Conservation (phyloP, 2,329 filamentous ascomycete genomes). For the Aaosphaeria arxii region DNA sequence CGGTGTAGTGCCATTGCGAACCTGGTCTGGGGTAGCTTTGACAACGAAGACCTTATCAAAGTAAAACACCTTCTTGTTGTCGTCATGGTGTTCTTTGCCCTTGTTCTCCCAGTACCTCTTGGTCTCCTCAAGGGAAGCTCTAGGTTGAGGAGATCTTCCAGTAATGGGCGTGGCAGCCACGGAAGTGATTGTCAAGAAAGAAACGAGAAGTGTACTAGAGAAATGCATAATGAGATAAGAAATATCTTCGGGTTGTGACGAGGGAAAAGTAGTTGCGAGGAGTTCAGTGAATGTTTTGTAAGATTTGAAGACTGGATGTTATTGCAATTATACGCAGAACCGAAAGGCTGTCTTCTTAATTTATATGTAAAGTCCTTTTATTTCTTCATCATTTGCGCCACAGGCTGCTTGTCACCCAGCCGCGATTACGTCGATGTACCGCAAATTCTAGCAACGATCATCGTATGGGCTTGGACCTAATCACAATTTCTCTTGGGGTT, state of each 20-base stretch:
- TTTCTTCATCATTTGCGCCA: background rate
- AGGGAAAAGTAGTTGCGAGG: constrained; percentile 1
- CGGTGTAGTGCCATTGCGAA: constrained; percentile 43
- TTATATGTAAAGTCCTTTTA: background rate
- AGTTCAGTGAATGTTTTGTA: too few relatives aligned
- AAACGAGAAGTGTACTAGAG: background rate
- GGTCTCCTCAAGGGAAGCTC: constrained; percentile 17
- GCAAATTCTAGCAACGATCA: background rate
- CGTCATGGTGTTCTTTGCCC: constrained; percentile 12
- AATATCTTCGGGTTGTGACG: constrained; percentile 6
- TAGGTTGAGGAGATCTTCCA: constrained; percentile 2
- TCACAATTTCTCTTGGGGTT: background rate
- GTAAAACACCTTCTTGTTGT: constrained; percentile 24
- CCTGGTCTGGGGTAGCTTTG: constrained; percentile 49
- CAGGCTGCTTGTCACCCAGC: background rate
- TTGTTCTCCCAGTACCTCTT: constrained; percentile 19
- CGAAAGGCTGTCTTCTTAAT: background rate
- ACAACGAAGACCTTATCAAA: constrained; percentile 53
- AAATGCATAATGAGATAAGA: background rate
- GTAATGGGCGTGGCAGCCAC: constrained; percentile 15
- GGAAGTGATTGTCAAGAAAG: constrained; percentile 18
- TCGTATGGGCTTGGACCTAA: background rate
- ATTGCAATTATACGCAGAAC: background rate
- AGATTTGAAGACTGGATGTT: background rate
- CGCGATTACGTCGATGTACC: background rate